These are phyloP conservation scores for Monosporascus sp. DNA, from an alignment of 2,329 filamentous ascomycete genomes.

Conservation along the genomic window DNA sequence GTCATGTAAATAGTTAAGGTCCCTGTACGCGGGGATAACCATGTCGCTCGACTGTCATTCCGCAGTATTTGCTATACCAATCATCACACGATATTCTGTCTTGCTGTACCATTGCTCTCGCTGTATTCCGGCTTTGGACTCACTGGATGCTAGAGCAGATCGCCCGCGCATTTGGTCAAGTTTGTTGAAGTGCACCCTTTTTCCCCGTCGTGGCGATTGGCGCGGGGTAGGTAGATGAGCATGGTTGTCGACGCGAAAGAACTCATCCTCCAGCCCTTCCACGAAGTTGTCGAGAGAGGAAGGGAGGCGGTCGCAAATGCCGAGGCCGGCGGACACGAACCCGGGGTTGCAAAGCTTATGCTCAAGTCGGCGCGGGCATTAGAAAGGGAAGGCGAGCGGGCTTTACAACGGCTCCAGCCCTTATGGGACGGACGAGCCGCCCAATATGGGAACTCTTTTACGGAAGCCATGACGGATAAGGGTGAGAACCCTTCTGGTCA, in stretches of 20 bases:
- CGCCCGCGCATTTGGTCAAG: not conserved
- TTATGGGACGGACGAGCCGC: conserved; percentile 32
- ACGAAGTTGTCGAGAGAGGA: conserved; percentile 34
- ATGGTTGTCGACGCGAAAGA: conserved; percentile 24
- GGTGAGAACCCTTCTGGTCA: conserved; percentile 17
- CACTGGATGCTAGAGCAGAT: not conserved
- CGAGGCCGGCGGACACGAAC: conserved; percentile 16
- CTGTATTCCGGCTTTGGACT: no score
- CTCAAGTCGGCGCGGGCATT: conserved; percentile 28
- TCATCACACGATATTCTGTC: no score
- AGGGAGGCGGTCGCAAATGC: conserved; percentile 31
- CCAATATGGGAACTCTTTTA: conserved; percentile 32
- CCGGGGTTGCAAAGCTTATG: conserved; percentile 23
- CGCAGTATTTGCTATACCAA: no score
- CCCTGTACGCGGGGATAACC: no score
- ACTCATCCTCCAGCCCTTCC: conserved; percentile 31
- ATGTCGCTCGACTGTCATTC: no score
- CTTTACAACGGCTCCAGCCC: conserved; percentile 31
- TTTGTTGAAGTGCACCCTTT: not conserved
- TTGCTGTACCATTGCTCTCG: no score
- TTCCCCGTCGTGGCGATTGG: not conserved
- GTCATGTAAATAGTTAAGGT: not conserved
- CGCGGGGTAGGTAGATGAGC: not conserved
- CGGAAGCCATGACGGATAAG: conserved; percentile 29
- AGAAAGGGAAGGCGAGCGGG: conserved; percentile 33